Conservation (phyloP, 176 grass and related monocot genomes). For the Oropetium thomaeum region DNA sequence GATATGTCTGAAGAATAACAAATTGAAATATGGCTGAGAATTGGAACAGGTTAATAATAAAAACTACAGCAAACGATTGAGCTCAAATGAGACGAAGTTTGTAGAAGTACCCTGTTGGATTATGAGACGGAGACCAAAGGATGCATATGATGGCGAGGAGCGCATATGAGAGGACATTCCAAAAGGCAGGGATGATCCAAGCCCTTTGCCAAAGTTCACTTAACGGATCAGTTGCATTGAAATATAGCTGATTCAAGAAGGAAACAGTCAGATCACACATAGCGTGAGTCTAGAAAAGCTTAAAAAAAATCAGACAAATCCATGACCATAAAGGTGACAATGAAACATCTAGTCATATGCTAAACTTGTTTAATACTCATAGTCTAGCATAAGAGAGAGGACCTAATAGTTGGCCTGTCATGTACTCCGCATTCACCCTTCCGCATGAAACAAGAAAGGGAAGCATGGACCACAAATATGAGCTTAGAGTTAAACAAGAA, state of each 20-base stretch:
- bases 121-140: constrained; percentile 87
- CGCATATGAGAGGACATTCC: constrained; percentile 89
- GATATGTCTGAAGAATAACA: not conserved
- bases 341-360: not conserved
- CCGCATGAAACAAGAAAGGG: not conserved
- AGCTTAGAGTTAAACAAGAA: constrained; percentile 16
- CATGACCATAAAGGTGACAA: not conserved
- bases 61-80: constrained; percentile 3
- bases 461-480: not conserved
- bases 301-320: not conserved
- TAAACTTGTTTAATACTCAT: constrained; percentile 13
- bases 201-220: constrained; percentile 96
- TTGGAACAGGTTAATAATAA: not conserved
- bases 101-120: constrained; percentile 67
- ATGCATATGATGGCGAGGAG: constrained; percentile 81
- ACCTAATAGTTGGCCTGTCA: not conserved
- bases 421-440: constrained; percentile 15
- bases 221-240: constrained; percentile 94
- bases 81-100: constrained; percentile 23
- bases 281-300: constrained; percentile 15
- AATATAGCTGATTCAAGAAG: constrained; percentile 78
- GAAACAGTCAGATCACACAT: constrained; percentile 11
- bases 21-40: not conserved
- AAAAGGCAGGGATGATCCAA: constrained; percentile 95
- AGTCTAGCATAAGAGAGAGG: not conserved